Evolutionary conservation across 2,329 filamentous ascomycete genomes (phyloP).

Genomic region (Berkeleyomyces basicola): DNA sequence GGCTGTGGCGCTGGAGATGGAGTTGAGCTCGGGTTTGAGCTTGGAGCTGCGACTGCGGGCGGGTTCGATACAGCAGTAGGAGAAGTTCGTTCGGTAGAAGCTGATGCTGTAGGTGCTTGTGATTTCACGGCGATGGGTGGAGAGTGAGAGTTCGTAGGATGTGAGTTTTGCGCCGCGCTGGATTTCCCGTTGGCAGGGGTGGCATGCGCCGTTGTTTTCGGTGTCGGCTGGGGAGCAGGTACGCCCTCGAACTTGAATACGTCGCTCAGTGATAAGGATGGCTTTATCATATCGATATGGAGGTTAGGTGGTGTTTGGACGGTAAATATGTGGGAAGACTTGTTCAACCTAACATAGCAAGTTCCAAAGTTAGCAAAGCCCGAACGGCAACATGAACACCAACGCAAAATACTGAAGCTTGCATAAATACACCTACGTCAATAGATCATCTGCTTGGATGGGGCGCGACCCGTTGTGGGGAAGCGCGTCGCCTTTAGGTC

Average conservation of each 20-base stretch:
- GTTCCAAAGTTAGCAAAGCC: neutral
- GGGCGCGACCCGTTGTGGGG: conserved; percentile 13
- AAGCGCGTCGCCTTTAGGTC: conserved; percentile 12
- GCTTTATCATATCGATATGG: conserved; percentile 10
- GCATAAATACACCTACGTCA: conserved; percentile 8
- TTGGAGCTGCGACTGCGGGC: neutral
- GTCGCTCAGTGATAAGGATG: conserved; percentile 7
- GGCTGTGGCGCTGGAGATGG: neutral
- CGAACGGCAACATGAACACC: neutral
- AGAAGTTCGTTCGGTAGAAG: neutral
- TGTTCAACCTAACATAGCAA: conserved; percentile 5
- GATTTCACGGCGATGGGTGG: neutral
- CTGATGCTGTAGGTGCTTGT: neutral
- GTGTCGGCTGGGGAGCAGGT: neutral
- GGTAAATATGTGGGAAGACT: conserved; percentile 11
- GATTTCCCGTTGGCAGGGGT: neutral
- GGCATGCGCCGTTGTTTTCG: neutral
- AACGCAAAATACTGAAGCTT: neutral
- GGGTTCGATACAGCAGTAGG: neutral
- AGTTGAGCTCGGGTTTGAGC: neutral
- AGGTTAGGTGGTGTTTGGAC: conserved; percentile 11
- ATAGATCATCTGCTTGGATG: conserved; percentile 12
- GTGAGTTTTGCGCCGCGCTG: neutral
- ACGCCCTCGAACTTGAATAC: conserved; percentile 8
- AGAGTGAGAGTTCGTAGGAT: neutral